Base-by-base conservation (phyloP, 169 alveolate species). In the Besnoitia besnoiti region DNA sequence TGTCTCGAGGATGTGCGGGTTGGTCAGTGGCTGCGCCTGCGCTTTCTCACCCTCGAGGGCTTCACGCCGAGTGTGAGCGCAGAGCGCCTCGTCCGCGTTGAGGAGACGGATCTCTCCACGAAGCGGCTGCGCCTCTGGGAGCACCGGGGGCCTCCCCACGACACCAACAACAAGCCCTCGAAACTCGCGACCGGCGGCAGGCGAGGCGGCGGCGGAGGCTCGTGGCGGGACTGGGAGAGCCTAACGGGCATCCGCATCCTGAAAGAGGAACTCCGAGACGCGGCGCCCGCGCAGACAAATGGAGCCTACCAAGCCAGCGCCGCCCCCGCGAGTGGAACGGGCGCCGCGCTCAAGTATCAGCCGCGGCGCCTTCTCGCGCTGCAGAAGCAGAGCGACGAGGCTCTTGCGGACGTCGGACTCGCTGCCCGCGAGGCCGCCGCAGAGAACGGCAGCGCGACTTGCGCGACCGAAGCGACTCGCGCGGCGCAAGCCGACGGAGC, bases 51-150 rank as follows among this genome's bases (percentile, higher is more conserved):
- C 84, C 85, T 87, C 47, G 55, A 61, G 85, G 37, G 55, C 33
- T 42, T 76, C 47, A 27, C 61, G 91, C 91, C 91, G 30, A 44
- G 27, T 37, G 67, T 87, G 49, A 35, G 49, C 42, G 46, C 5
- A 39, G 55, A 40, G 85, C 55, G 55, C 46, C 51, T 62, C 67
- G 47, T 87, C 46, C 85, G 82, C 85, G 85, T 87, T 40, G 84
- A 51, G 46, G 84, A 59, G 44, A 73, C 12, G 67, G 91, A 87
- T 30, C n/a, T 61, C 35, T 44, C 42, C 42, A 24, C 84, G 33
- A 35, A 85, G 42, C 82, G 91, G 0, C 14, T 87, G 75, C 82
- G 46, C n/a, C 91, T 87, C 76, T 82, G 90, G 76, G 90, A 47
- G 90, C 76, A 3, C 59, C 85, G 49, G 85, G 59, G n/a, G 49